These are phyloP conservation scores for Dactylellina cionopaga DNA, from an alignment of 2,329 filamentous ascomycete genomes.

Conservation along the genomic window DNA sequence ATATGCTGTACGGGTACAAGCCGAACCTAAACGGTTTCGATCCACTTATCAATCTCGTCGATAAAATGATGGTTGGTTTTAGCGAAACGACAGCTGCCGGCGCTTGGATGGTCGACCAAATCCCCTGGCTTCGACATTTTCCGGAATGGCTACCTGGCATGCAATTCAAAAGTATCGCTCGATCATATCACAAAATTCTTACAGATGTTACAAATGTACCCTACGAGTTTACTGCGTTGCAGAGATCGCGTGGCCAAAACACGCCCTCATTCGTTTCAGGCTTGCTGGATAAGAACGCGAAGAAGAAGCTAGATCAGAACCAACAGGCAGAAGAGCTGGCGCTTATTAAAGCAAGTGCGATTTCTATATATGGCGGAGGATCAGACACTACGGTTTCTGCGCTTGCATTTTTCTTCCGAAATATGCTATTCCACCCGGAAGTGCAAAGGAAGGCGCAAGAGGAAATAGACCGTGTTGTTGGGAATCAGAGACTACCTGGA, in stretches of 20 bases:
- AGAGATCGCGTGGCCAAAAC: constrained; percentile 16
- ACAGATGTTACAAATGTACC: constrained; percentile 32
- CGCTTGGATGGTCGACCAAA: constrained; percentile 63
- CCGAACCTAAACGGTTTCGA: constrained; percentile 61
- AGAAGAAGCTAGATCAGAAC: constrained; percentile 18
- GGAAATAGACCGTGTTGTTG: constrained; percentile 66
- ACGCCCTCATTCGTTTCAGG: constrained; percentile 37
- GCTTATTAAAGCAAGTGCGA: constrained; percentile 56
- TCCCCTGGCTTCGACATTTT: constrained; percentile 62
- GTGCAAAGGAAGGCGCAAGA: constrained; percentile 64
- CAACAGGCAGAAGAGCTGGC: constrained; percentile 5
- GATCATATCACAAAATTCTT: constrained; percentile 58
- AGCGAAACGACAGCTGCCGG: constrained; percentile 62
- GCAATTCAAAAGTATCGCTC: constrained; percentile 62
- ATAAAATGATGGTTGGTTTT: constrained; percentile 62
- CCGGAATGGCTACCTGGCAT: constrained; percentile 64
- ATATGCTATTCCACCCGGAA: constrained; percentile 66
- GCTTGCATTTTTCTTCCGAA: constrained; percentile 63
- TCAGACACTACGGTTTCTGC: constrained; percentile 64
- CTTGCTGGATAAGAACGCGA: constrained; percentile 22
- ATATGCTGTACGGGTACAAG: constrained; percentile 64
- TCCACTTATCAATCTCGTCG: constrained; percentile 62
- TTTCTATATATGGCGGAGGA: constrained; percentile 64
- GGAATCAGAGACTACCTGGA: constrained; percentile 63
- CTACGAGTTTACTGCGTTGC: constrained; percentile 13